A percentile compares a stretch with the other conserved stretches of the same genome.
Evolutionary conservation across 225 moss, liverwort and hornwort species (phyloP).

Genomic region (Thuidium tamariscinum): DNA sequence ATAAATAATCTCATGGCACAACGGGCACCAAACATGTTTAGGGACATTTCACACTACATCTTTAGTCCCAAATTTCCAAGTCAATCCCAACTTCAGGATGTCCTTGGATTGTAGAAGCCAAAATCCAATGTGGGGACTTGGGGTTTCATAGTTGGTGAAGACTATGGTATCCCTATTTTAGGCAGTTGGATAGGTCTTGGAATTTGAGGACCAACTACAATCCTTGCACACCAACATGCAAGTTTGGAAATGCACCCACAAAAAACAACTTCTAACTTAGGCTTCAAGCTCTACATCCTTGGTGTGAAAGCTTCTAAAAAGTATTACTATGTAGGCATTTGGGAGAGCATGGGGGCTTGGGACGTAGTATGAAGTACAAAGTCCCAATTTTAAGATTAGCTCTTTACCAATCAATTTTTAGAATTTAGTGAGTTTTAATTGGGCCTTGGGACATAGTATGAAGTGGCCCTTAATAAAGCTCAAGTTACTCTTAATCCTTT

Average conservation of each 20-base stretch:
- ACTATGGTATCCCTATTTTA: fast-evolving
- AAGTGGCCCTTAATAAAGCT: not conserved
- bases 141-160: no score
- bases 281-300: no score
- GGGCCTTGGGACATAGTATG: not conserved
- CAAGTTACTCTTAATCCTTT: not conserved
- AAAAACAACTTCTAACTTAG: fast-evolving
- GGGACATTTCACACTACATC: not conserved
- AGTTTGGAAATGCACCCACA: fast-evolving
- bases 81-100: no score
- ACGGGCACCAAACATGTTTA: no score
- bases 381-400: not conserved
- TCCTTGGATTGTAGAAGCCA: no score
- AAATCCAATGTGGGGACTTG: not conserved
- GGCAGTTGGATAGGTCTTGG: fast-evolving
- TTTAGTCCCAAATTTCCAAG: not conserved
- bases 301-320: no score
- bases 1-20: not conserved
- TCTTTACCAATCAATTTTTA: not conserved
- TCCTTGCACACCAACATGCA: no score
- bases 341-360: not conserved
- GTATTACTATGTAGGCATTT: not conserved
- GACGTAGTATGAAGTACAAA: not conserved
- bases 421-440: not conserved
- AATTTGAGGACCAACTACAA: not conserved